These are phyloP conservation scores for Phoma sp. DNA, from an alignment of 2,329 filamentous ascomycete species.

Conservation along the genomic window DNA sequence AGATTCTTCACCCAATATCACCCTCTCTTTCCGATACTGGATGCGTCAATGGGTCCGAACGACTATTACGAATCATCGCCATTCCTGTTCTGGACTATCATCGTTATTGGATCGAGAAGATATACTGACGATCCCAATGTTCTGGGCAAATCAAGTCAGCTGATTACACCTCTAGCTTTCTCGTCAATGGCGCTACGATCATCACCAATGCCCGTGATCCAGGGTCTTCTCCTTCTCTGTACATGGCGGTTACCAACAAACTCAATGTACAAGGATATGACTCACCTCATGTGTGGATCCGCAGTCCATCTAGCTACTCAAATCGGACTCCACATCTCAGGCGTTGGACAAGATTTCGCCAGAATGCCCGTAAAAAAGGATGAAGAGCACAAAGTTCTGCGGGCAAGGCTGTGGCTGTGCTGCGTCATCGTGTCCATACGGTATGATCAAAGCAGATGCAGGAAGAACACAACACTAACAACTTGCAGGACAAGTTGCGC, in stretches of 20 bases:
- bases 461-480: conserved; percentile 15
- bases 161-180: conserved; percentile 48
- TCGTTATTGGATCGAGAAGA: conserved; percentile 48
- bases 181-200: conserved; percentile 46
- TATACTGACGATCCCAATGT: conserved; percentile 47
- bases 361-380: conserved; percentile 46
- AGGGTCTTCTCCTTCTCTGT: conserved; percentile 49
- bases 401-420: conserved; percentile 47
- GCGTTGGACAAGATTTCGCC: conserved; percentile 50
- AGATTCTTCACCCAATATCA: conserved; percentile 48
- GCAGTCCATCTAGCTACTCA: conserved; percentile 51
- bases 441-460: conserved; percentile 18
- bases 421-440: conserved; percentile 48
- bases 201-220: conserved; percentile 49
- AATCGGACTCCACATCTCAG: conserved; percentile 49
- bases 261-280: conserved; percentile 51
- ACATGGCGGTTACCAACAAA: conserved; percentile 52
- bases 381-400: conserved; percentile 43
- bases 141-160: conserved; percentile 40
- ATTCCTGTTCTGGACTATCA: conserved; percentile 51
- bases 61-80: conserved; percentile 44
- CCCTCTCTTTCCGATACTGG: conserved; percentile 43
- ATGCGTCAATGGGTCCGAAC: conserved; percentile 37
- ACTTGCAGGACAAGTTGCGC: conserved; percentile 37
- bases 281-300: conserved; percentile 49